Evolutionary conservation across 108 stramenopile genomes (phyloP).

Genomic region (Cyclotella atomus): DNA sequence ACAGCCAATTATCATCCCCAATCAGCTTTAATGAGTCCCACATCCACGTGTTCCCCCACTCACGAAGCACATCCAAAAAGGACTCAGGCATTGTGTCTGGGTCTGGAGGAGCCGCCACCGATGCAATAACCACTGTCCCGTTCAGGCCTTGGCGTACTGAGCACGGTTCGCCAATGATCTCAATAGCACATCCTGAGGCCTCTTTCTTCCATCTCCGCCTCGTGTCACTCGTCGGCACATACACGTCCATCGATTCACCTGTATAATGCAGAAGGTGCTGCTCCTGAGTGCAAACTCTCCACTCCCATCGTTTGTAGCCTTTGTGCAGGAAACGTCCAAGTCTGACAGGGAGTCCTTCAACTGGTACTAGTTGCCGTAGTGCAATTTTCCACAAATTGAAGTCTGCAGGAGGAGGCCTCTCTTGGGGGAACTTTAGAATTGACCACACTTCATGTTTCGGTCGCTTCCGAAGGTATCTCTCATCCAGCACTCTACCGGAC

Average conservation of each 20-base stretch:
- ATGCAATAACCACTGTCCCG: not conserved
- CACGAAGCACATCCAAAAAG: slow-evolving; percentile 2
- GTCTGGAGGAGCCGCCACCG: not conserved
- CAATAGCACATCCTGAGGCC: not conserved
- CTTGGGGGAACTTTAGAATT: slow-evolving; percentile 2
- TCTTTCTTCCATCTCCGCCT: not conserved
- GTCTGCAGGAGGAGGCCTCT: not conserved
- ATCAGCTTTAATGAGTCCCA: not conserved
- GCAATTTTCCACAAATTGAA: slow-evolving; percentile 1
- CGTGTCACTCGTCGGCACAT: not conserved
- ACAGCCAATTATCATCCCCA: slow-evolving; percentile 12
- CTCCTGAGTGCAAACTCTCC: not conserved
- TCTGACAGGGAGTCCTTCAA: not conserved
- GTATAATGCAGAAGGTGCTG: not conserved
- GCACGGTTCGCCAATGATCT: not conserved
- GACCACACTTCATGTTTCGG: slow-evolving; percentile 6
- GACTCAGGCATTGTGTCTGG: not conserved
- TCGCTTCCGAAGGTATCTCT: slow-evolving; percentile 8
- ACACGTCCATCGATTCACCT: not conserved
- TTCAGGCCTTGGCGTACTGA: not conserved
- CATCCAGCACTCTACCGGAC: slow-evolving; percentile 10
- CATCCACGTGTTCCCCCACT: slow-evolving; percentile 22
- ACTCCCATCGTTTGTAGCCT: slow-evolving; percentile 6
- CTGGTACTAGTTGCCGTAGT: not conserved
- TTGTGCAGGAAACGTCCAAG: not conserved